A percentile compares a stretch with the other conserved stretches of the same genome.
phyloP scores from a whole-genome alignment of 2,329 filamentous ascomycete genomes.

The Colletotrichum sp. region DNA sequence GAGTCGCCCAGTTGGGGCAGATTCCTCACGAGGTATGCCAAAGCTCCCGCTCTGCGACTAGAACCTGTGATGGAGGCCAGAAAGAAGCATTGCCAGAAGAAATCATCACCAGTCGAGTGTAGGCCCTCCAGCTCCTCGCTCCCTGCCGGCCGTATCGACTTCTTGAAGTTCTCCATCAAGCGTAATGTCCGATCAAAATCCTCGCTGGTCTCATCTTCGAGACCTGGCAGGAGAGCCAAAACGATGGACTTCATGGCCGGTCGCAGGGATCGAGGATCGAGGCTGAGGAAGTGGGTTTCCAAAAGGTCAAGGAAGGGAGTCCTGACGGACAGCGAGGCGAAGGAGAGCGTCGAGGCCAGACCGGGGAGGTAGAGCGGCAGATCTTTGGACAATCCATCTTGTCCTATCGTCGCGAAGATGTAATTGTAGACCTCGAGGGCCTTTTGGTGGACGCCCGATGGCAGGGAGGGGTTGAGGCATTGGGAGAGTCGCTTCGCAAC shows the following conservation, averaged over 20 bases:
- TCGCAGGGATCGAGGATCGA: slow-evolving; percentile 74
- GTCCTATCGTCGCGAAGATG: slow-evolving; percentile 85
- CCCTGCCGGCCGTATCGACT: slow-evolving; percentile 61
- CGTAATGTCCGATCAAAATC: slow-evolving; percentile 90
- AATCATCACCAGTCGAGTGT: slow-evolving; percentile 73
- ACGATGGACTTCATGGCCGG: slow-evolving; percentile 91
- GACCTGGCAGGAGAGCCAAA: slow-evolving; percentile 83
- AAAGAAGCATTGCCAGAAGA: slow-evolving; percentile 99
- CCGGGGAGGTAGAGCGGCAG: slow-evolving; percentile 89
- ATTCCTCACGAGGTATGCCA: slow-evolving; percentile 82
- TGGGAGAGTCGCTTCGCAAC: slow-evolving; percentile 93
- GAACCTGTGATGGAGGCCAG: slow-evolving; percentile 90
- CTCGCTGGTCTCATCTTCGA: slow-evolving; percentile 96
- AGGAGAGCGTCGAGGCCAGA: slow-evolving; percentile 86
- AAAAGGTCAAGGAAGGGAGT: slow-evolving; percentile 84
- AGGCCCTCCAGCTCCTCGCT: slow-evolving; percentile 54
- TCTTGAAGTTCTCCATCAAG: slow-evolving; percentile 79
- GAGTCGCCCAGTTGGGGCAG: slow-evolving; percentile 71
- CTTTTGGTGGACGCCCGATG: slow-evolving; percentile 97
- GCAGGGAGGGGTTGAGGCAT: slow-evolving; percentile 90
- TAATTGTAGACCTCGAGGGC: slow-evolving; percentile 91
- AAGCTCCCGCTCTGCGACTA: slow-evolving; percentile 80
- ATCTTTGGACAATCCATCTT: slow-evolving; percentile 79
- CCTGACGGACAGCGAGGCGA: slow-evolving; percentile 90
- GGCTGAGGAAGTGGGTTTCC: slow-evolving; percentile 76